phyloP scores from a whole-genome alignment of 108 stramenopile genomes.

The Pseudonitzschia multiseries region DNA sequence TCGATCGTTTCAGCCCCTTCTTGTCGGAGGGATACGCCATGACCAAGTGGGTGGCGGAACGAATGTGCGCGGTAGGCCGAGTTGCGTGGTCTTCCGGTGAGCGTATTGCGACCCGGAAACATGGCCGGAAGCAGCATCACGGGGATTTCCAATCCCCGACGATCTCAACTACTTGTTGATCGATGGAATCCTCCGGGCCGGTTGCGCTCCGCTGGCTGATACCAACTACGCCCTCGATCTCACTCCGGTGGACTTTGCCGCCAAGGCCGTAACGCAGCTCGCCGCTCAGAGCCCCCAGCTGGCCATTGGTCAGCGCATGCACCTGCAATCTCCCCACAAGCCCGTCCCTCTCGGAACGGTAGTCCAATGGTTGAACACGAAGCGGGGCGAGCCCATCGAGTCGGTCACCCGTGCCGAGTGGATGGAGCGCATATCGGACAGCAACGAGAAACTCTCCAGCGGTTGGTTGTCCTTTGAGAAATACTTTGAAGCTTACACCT shows the following conservation, averaged over 20 bases:
- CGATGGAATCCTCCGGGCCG: slow-evolving; percentile 42
- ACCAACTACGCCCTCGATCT: slow-evolving; percentile 54
- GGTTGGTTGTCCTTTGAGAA: slow-evolving; percentile 36
- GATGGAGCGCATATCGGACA: slow-evolving; percentile 18
- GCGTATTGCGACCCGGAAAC: slow-evolving; percentile 69
- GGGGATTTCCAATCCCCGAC: slow-evolving; percentile 55
- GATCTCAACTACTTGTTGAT: slow-evolving; percentile 74
- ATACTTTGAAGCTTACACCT: slow-evolving; percentile 36
- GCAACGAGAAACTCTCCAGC: slow-evolving; percentile 20
- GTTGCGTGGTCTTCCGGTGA: slow-evolving; percentile 59
- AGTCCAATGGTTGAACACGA: slow-evolving; percentile 20
- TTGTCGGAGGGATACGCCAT: slow-evolving; percentile 69
- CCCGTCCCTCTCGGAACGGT: slow-evolving; percentile 24
- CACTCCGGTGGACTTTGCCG: slow-evolving; percentile 80
- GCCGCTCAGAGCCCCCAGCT: slow-evolving; percentile 27
- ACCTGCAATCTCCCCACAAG: slow-evolving; percentile 26
- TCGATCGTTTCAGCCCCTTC: slow-evolving; percentile 18
- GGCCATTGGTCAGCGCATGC: slow-evolving; percentile 35
- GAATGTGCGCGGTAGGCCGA: slow-evolving; percentile 60
- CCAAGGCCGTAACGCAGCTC: slow-evolving; percentile 57
- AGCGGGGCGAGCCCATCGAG: slow-evolving; percentile 21
- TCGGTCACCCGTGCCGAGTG: slow-evolving; percentile 28
- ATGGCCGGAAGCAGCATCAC: slow-evolving; percentile 60
- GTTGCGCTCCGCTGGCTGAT: slow-evolving; percentile 32
- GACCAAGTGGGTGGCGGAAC: slow-evolving; percentile 82